Conservation (phyloP, 2,329 filamentous ascomycete species). For the Pyricularia pennisetigena region DNA sequence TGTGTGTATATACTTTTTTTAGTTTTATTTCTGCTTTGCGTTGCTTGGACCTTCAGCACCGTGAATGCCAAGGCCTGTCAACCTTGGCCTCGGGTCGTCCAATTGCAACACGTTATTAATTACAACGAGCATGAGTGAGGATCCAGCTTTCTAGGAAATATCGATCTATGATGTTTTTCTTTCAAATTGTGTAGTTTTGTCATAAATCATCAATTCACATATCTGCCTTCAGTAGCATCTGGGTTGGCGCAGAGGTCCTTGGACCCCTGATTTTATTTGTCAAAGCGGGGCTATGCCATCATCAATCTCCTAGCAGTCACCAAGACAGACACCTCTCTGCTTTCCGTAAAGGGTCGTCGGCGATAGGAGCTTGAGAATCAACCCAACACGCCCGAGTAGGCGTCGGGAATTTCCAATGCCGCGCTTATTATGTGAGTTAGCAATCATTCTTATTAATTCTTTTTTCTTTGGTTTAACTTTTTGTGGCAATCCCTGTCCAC, state of each 20-base stretch:
- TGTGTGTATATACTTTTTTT: background rate
- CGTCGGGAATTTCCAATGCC: conserved; percentile 30
- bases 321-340: background rate
- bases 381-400: background rate
- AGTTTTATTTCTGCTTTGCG: background rate
- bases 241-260: background rate
- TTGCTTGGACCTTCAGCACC: background rate
- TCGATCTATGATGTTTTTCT: background rate
- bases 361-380: background rate
- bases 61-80: background rate
- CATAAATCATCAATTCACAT: background rate
- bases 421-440: conserved; percentile 39
- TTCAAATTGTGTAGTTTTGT: background rate
- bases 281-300: background rate
- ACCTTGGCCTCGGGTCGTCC: background rate
- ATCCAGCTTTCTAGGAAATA: background rate
- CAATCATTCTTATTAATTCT: background rate
- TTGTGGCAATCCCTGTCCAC: background rate
- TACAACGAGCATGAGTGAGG: background rate
- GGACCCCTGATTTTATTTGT: background rate
- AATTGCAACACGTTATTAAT: background rate
- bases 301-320: background rate
- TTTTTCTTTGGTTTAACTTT: background rate
- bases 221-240: background rate
- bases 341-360: background rate